These are phyloP conservation scores for Bassia scoparia DNA, from an alignment of 148 eudicot species.

Conservation along the genomic window DNA sequence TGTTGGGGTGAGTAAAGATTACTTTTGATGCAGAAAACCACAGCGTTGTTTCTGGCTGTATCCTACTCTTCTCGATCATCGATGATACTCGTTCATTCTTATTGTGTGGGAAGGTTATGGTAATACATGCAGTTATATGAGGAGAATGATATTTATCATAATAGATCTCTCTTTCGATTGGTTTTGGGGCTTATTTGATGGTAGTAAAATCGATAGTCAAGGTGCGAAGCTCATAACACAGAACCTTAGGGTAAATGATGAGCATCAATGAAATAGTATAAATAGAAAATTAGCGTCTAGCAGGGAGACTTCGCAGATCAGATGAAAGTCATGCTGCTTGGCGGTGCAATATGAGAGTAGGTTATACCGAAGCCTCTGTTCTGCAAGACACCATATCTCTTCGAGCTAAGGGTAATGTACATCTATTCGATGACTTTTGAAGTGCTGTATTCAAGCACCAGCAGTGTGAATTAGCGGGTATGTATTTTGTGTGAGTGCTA, in stretches of 20 bases:
- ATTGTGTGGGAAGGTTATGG: slow-evolving; percentile 56
- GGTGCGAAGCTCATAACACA: slow-evolving; percentile 71
- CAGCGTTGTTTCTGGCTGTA: no score
- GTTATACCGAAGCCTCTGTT: slow-evolving; percentile 59
- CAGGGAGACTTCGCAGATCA: slow-evolving; percentile 56
- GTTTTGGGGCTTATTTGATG: slow-evolving; percentile 66
- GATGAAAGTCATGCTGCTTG: slow-evolving; percentile 69
- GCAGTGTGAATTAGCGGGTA: no score
- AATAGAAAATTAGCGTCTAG: slow-evolving; percentile 58
- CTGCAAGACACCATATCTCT: slow-evolving; percentile 63
- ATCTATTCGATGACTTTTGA: no score
- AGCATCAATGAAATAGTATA: slow-evolving; percentile 65
- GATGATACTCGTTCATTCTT: no score
- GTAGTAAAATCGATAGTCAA: slow-evolving; percentile 68
- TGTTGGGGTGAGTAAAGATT: slow-evolving; percentile 59
- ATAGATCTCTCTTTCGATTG: slow-evolving; percentile 71
- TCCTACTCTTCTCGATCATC: no score
- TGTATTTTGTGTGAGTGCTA: no score
- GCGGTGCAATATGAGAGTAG: slow-evolving; percentile 66
- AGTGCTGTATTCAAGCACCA: no score
- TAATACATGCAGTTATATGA: slow-evolving; percentile 68
- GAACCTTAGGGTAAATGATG: slow-evolving; percentile 66
- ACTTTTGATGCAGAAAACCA: no score
- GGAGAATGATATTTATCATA: slow-evolving; percentile 82
- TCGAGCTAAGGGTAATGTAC: slow-evolving; percentile 57